Conservation (phyloP, 768 basidiomycete species). For the Macrolepiota dolichaula region DNA sequence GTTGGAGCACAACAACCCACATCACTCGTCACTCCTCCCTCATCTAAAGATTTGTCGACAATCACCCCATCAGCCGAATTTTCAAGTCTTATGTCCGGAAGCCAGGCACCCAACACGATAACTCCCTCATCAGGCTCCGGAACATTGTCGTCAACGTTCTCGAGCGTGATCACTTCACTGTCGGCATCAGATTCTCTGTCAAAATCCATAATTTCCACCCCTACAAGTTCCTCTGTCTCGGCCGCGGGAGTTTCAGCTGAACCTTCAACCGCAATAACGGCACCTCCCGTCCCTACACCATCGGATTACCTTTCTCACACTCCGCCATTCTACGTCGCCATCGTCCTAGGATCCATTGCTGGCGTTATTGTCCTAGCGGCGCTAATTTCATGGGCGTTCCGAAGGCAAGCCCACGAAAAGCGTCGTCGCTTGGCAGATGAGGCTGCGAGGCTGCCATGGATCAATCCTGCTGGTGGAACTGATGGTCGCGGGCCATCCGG, state of each 20-base stretch:
- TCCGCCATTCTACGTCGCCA: constrained; percentile 46
- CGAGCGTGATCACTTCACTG: background rate
- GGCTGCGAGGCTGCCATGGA: constrained; percentile 31
- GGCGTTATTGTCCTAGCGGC: constrained; percentile 42
- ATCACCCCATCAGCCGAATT: constrained; percentile 6
- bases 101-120: constrained; percentile 7
- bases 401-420: constrained; percentile 29
- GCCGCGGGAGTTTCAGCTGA: constrained; percentile 7
- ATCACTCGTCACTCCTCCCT: constrained; percentile 2
- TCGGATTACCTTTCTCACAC: constrained; percentile 22
- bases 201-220: background rate
- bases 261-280: constrained; percentile 4
- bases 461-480: constrained; percentile 9
- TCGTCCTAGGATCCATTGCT: constrained; percentile 45
- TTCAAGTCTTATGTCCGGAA: constrained; percentile 4
- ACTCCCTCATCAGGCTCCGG: background rate
- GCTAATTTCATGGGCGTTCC: constrained; percentile 47
- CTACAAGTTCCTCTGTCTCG: constrained; percentile 5
- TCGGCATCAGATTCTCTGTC: background rate
- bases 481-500: constrained; percentile 22
- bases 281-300: background rate
- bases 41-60: background rate
- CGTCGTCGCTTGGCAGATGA: constrained; percentile 31
- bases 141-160: background rate
- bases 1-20: background rate